These are phyloP conservation scores for Kwoniella heveanensis DNA, from an alignment of 768 basidiomycete species.

Conservation along the genomic window DNA sequence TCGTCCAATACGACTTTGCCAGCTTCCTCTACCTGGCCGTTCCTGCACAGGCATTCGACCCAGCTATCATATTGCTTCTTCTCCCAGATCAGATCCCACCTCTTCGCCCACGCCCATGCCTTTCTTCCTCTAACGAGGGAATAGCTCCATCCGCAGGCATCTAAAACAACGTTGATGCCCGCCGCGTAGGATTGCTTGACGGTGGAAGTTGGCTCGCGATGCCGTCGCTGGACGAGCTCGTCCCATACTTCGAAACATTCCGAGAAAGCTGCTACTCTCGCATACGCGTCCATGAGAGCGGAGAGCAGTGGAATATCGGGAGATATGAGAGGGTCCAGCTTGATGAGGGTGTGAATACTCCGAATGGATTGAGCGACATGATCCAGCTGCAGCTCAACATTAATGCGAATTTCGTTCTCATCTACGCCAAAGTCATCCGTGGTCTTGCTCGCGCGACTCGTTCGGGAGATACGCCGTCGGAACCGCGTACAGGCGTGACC, in stretches of 20 bases:
- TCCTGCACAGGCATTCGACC: slow-evolving; percentile 81
- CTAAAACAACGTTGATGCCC: slow-evolving; percentile 79
- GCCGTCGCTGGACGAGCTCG: slow-evolving; percentile 59
- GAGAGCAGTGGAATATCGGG: slow-evolving; percentile 75
- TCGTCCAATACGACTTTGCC: slow-evolving; percentile 65
- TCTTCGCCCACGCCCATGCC: slow-evolving; percentile 63
- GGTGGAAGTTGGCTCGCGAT: slow-evolving; percentile 38
- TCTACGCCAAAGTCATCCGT: not conserved
- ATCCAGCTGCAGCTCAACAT: slow-evolving; percentile 49
- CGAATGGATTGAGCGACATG: slow-evolving; percentile 56
- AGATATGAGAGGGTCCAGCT: slow-evolving; percentile 74
- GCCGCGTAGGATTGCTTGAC: slow-evolving; percentile 61
- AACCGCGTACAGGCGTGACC: slow-evolving; percentile 41
- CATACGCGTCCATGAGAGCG: slow-evolving; percentile 85
- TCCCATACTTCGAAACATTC: slow-evolving; percentile 83
- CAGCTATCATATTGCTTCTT: slow-evolving; percentile 58
- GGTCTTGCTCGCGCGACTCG: slow-evolving; percentile 16
- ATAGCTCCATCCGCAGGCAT: slow-evolving; percentile 72
- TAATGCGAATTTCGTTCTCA: slow-evolving; percentile 7
- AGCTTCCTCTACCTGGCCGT: slow-evolving; percentile 69
- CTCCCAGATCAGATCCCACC: slow-evolving; percentile 72
- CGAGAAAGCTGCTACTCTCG: slow-evolving; percentile 69
- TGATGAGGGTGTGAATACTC: slow-evolving; percentile 72
- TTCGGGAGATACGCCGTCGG: slow-evolving; percentile 18
- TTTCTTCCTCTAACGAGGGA: slow-evolving; percentile 62